phyloP scores from a whole-genome alignment of 2,329 filamentous ascomycete genomes.

The Neoscytalidium dimidiatum region DNA sequence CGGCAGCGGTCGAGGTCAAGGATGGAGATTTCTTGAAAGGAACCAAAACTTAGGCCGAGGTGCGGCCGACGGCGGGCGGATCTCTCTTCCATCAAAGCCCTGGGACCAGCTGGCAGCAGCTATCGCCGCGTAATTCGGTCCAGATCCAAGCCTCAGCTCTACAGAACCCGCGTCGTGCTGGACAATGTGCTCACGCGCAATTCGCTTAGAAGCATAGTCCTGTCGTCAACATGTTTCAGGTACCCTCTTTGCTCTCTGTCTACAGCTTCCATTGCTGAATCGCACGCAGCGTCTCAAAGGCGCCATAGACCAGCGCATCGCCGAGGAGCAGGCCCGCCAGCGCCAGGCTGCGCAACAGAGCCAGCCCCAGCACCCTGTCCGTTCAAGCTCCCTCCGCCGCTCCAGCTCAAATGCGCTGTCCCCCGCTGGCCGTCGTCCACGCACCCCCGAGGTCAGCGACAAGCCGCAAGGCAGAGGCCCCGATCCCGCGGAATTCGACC shows the following conservation, averaged over 20 bases:
- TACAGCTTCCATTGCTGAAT: constrained; percentile 6
- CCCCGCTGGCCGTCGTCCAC: constrained; percentile 37
- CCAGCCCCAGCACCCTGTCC: constrained; percentile 48
- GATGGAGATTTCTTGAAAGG: constrained; percentile 19
- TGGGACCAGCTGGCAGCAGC: constrained; percentile 10
- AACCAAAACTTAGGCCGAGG: not conserved
- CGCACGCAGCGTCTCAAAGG: constrained; percentile 70
- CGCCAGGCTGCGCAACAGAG: constrained; percentile 48
- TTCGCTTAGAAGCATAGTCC: constrained; percentile 4
- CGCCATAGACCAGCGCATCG: constrained; percentile 82
- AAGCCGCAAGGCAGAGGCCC: constrained; percentile 59
- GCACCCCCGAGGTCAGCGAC: constrained; percentile 33
- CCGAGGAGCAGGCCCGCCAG: constrained; percentile 86
- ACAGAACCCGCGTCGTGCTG: constrained; percentile 18
- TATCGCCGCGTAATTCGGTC: constrained; percentile 10
- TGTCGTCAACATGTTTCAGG: constrained; percentile 37
- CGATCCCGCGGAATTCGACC: constrained; percentile 86
- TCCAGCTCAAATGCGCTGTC: constrained; percentile 47
- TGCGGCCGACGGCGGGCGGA: not conserved
- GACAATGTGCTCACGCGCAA: constrained; percentile 14
- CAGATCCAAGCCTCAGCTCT: constrained; percentile 17
- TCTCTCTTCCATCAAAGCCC: constrained; percentile 11
- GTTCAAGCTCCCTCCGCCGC: constrained; percentile 47
- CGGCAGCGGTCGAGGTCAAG: not conserved
- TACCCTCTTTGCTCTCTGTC: constrained; percentile 20